Evolutionary conservation across 2,329 filamentous ascomycete species (phyloP), one percentile per base, ranked within the genome.

Genomic region (Chaetomiaceae sp.): DNA sequence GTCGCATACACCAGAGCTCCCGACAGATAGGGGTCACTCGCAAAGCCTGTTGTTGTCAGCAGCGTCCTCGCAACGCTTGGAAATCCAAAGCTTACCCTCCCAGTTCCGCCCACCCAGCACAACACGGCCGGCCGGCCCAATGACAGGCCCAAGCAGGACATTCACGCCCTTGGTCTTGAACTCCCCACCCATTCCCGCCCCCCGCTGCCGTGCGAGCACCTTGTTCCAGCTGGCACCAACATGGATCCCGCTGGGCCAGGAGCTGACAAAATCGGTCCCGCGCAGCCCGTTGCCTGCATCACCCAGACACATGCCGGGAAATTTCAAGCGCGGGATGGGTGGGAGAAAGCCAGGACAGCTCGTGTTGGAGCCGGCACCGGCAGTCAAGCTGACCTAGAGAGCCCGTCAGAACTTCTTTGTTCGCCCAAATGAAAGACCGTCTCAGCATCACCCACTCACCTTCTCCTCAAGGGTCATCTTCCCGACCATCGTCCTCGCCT

Each of bases 101-200:
- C 82, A 87, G 55, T 83, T 85, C 46, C 85, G 71, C 0, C 85
- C 85, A 42, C 79, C 78, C 19, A 73, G 70, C 1, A 81, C 78
- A 42, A 83, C 72, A 2, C 82, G 73, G 9, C 84, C 83, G 0
- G 84, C 62, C 0, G 84, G 82, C 0, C 83, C 82, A 51, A 88
- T 82, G 0, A 87, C 87, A 2, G 89, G 89, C 0, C 88, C 89
- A 9, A 95, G 75, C 50, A 86, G 78, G 13, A 93, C 76, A 63
- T 95, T 86, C 27, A 89, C 81, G 43, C 89, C 89, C 66, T 95
- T 95, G 37, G 70, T 79, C 55, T 77, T 79, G 64, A 87, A 87
- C 66, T 95, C 89, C 51, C 75, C 72, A 3, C 84, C 89, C 84
- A 95, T 89, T 42, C 83, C 85, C 45, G 78, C 70, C 27, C 83